Base-by-base conservation (phyloP, 2,329 filamentous ascomycete species). In the Pleurostoma richardsiae region DNA sequence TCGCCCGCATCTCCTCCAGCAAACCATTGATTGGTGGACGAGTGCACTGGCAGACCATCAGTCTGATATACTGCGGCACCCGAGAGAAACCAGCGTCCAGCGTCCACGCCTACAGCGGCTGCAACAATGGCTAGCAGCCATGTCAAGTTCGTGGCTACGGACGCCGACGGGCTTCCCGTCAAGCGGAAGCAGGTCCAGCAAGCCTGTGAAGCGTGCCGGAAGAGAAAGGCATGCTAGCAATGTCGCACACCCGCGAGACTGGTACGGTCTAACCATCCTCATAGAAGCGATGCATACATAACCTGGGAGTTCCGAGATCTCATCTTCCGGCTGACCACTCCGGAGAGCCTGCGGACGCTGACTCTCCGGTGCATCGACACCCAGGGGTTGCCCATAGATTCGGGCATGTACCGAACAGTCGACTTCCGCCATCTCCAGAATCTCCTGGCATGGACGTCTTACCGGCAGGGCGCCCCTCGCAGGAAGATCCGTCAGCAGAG, bases 171-270 rank as follows among this genome's bases (percentile, higher is more conserved):
- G 19, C 61, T 81, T 48, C 78, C 78, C 4, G 66, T 79, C 46
- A 83, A 83, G 64, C 67, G 79, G 43, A 79, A 79, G 52, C 80
- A 83, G 56, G 77, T 80, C 27, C 71, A 73, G 48, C 77, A 81
- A 30, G 80, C 80, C 4, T 83, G 80, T 51, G 66, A 69, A 0
- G 62, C 66, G 2, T 83, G 80, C 53, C 73, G 79, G 4, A 73
- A 71, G 42, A 74, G 74, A 50, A 82, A 82, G 68, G 75, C 76
- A 43, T 41, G 58, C n/a, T 30, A 29, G 36, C 42, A 11, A 36
- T 41, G 11, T 48, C n/a, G 19, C 19, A 19, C 19, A 19, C 19
- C 19, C 19, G 19, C 19, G 19, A 19, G 19, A 19, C 19, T 19
- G 4, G 7, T 40, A 27, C 4, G 28, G 7, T 43, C 39, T 33